phyloP scores from a whole-genome alignment of 495 filamentous ascomycete species.

The Ramalina peruviana region DNA sequence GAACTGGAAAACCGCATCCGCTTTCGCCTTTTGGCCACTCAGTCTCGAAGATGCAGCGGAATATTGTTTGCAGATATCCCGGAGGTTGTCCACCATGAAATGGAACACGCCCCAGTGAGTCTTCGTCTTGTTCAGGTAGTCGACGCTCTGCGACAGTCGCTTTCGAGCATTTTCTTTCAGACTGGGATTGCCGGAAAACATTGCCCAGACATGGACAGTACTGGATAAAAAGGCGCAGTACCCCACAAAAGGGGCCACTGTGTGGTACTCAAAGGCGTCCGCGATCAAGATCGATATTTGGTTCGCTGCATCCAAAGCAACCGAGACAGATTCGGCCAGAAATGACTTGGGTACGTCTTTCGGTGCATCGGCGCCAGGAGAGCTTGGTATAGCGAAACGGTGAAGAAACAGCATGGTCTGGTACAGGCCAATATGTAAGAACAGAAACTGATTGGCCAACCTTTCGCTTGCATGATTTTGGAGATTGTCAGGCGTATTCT shows the following conservation, averaged over 20 bases:
- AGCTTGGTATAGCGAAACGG: slow-evolving; percentile 67
- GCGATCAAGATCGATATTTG: slow-evolving; percentile 74
- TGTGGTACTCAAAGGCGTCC: slow-evolving; percentile 61
- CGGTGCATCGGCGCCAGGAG: slow-evolving; percentile 50
- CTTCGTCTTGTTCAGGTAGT: slow-evolving; percentile 88
- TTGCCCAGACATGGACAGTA: slow-evolving; percentile 82
- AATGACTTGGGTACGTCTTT: slow-evolving; percentile 70
- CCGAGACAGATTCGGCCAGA: slow-evolving; percentile 56
- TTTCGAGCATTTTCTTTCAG: slow-evolving; percentile 68
- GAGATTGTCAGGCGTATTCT: slow-evolving; percentile 71
- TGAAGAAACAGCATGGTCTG: slow-evolving; percentile 87
- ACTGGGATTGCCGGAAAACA: slow-evolving; percentile 67
- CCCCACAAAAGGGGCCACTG: slow-evolving; percentile 82
- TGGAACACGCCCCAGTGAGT: slow-evolving; percentile 97
- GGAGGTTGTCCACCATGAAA: slow-evolving; percentile 86
- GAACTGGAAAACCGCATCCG: slow-evolving; percentile 73
- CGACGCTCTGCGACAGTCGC: slow-evolving; percentile 78
- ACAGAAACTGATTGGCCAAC: slow-evolving; percentile 86
- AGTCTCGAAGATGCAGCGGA: slow-evolving; percentile 51
- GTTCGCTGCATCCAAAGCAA: slow-evolving; percentile 78
- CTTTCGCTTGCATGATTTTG: slow-evolving; percentile 70
- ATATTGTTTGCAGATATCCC: slow-evolving; percentile 75
- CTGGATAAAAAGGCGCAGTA: slow-evolving; percentile 90
- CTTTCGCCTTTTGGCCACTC: slow-evolving; percentile 28
- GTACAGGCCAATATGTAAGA: slow-evolving; percentile 76